Conservation (phyloP, 345 rosid genomes). For the Orychophragmus violaceus region DNA sequence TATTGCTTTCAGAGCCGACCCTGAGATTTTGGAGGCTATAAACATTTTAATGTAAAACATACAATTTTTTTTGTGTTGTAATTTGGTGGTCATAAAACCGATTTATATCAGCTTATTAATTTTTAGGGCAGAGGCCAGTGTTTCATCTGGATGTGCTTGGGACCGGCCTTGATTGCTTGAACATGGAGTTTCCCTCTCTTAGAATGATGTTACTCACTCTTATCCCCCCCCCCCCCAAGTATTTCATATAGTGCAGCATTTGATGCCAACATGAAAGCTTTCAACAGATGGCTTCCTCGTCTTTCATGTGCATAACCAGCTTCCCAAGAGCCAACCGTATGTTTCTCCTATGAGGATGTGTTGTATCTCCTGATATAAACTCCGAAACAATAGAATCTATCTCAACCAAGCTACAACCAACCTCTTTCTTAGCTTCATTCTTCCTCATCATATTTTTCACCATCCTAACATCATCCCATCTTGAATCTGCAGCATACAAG, state of each 20-base stretch:
- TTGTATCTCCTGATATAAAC: constrained; percentile 57
- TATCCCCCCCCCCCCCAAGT: too few relatives aligned
- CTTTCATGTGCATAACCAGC: constrained; percentile 43
- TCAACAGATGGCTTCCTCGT: constrained; percentile 12
- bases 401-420: constrained; percentile 67
- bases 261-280: background rate
- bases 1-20: too few relatives aligned
- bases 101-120: too few relatives aligned
- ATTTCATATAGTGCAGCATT: background rate
- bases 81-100: too few relatives aligned
- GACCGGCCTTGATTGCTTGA: too few relatives aligned
- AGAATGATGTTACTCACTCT: too few relatives aligned
- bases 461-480: constrained; percentile 57
- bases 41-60: too few relatives aligned
- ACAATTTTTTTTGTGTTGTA: too few relatives aligned
- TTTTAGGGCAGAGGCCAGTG: too few relatives aligned
- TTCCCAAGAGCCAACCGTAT: constrained; percentile 35
- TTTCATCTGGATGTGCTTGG: too few relatives aligned
- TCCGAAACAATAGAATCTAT: constrained; percentile 45
- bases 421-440: constrained; percentile 57
- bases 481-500: constrained; percentile 51
- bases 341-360: constrained; percentile 33
- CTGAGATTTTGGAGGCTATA: too few relatives aligned
- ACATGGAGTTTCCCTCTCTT: too few relatives aligned
- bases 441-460: constrained; percentile 57